Percentiles rank a stretch among this genome's conserved stretches.
phyloP scores from a whole-genome alignment of 75 land plant species.

The Sequoiadendron giganteum region DNA sequence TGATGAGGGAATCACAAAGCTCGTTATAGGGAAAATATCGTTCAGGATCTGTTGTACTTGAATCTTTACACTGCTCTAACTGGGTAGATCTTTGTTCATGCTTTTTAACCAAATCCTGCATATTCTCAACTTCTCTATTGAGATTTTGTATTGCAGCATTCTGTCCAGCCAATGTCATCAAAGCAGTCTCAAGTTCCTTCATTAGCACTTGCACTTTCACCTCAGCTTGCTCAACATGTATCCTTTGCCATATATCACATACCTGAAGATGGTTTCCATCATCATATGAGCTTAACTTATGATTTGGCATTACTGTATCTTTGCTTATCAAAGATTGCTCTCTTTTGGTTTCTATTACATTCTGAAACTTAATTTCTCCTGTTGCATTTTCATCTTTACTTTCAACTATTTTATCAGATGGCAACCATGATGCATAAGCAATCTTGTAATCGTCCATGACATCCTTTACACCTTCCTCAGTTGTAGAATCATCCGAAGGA shows the following conservation, averaged over 20 bases:
- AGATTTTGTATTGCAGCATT: slow-evolving; percentile 3
- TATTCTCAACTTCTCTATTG: slow-evolving; percentile 5
- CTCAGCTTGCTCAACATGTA: slow-evolving; percentile 2
- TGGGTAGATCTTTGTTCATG: slow-evolving; percentile 7
- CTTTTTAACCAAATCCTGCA: slow-evolving; percentile 4
- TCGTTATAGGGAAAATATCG: slow-evolving; percentile 4
- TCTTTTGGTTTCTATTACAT: background rate
- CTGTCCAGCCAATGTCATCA: slow-evolving; percentile 1
- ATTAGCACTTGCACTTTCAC: background rate
- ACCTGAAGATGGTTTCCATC: background rate
- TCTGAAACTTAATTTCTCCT: background rate
- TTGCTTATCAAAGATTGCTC: background rate
- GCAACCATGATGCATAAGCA: background rate
- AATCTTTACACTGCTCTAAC: slow-evolving; percentile 3
- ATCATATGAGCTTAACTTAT: too few species aligned
- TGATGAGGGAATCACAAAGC: slow-evolving; percentile 11
- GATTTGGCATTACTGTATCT: background rate
- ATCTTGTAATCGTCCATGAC: background rate
- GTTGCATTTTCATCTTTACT: background rate
- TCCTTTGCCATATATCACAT: background rate
- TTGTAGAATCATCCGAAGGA: background rate
- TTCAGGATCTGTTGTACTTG: background rate
- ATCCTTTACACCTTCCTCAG: background rate
- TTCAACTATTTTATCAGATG: background rate
- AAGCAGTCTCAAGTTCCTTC: slow-evolving; percentile 9